phyloP scores from a whole-genome alignment of 352 stramenopile genomes.

The Globisporangium recalcitrans region DNA sequence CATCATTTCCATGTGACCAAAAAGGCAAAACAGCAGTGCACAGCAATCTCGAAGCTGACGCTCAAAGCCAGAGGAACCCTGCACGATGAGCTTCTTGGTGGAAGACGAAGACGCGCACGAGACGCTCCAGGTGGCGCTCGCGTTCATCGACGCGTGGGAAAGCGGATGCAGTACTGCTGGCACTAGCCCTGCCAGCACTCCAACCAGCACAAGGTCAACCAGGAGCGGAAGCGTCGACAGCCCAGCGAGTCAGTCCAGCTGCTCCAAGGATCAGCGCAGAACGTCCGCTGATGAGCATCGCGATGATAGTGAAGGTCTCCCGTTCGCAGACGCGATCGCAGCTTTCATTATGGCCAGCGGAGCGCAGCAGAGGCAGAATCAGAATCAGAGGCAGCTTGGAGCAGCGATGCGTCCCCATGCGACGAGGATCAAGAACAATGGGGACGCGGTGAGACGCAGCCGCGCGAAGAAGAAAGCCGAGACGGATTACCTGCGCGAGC shows the following conservation, averaged over 20 bases:
- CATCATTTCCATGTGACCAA: no score
- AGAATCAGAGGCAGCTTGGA: not conserved
- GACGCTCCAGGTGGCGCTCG: conserved; percentile 32
- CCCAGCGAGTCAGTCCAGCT: not conserved
- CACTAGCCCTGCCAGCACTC: not conserved
- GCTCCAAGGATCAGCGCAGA: no score
- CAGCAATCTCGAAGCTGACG: no score
- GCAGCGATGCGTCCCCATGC: no score
- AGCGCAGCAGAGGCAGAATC: not conserved
- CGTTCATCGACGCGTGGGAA: conserved; percentile 32
- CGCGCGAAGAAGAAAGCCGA: conserved; percentile 11
- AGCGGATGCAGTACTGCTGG: not conserved
- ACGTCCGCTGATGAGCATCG: no score
- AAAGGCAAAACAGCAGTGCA: no score
- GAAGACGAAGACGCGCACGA: conserved; percentile 14
- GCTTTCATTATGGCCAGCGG: not conserved
- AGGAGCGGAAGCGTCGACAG: not conserved
- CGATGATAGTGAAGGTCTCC: not conserved
- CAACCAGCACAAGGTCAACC: not conserved
- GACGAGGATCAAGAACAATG: not conserved
- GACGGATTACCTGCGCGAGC: not conserved
- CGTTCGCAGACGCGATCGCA: not conserved
- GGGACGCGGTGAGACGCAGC: not conserved
- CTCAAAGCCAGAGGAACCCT: no score
- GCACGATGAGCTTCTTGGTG: conserved; percentile 4